These are phyloP conservation scores for Thinopyrum obtusiflorum DNA, from an alignment of 202 grass and related monocot genomes.

Conservation along the genomic window DNA sequence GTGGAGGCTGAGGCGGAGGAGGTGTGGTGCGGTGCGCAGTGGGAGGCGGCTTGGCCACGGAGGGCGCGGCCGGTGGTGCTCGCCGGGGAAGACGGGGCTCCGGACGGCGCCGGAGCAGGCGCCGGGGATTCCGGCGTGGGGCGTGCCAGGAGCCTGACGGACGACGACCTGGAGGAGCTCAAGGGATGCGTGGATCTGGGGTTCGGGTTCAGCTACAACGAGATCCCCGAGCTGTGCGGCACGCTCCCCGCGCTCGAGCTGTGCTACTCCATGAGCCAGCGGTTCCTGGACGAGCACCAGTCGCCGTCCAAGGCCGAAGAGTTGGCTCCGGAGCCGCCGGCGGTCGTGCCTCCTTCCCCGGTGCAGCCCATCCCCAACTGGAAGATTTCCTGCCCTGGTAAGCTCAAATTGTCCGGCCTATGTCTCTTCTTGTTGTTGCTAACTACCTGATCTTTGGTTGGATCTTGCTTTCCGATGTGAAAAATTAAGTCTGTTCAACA, in stretches of 20 bases:
- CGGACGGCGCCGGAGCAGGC: neutral
- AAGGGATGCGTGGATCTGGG: conserved; percentile 76
- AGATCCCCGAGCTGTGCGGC: conserved; percentile 63
- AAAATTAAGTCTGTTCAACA: neutral
- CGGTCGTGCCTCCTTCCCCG: neutral
- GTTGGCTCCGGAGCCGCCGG: neutral
- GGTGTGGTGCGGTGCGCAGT: conserved; percentile 49
- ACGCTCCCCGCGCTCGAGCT: conserved; percentile 68
- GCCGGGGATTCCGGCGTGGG: conserved; percentile 23
- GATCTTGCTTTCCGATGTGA: neutral
- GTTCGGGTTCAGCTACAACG: conserved; percentile 71
- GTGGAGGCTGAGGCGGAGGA: neutral
- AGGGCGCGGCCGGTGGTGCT: conserved; percentile 33
- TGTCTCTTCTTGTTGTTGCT: too few species aligned
- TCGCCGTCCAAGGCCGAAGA: neutral
- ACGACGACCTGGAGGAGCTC: conserved; percentile 74
- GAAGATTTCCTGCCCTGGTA: conserved; percentile 77
- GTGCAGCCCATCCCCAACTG: conserved; percentile 55
- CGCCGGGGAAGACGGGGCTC: neutral
- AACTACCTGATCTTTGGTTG: too few species aligned
- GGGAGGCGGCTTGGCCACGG: conserved; percentile 51
- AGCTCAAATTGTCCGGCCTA: neutral
- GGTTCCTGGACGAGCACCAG: conserved; percentile 53
- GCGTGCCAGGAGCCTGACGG: conserved; percentile 54
- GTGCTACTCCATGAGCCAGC: conserved; percentile 71